Percentiles rank a stretch among this genome's conserved stretches.
Evolutionary conservation across 2,329 filamentous ascomycete species (phyloP).

Genomic region (Hysterium pulicare): DNA sequence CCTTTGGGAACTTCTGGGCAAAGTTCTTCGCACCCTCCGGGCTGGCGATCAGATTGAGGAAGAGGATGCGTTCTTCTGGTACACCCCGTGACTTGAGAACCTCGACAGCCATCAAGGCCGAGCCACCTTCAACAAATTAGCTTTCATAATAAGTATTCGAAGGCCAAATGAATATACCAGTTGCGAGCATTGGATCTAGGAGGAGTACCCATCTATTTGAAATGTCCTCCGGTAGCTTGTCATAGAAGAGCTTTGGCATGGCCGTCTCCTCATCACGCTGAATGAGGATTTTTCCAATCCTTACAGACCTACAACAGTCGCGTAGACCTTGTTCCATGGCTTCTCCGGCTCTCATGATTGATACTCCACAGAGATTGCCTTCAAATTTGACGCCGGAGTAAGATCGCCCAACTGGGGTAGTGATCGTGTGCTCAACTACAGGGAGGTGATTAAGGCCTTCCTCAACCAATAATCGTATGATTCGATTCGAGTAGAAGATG

Average conservation of each 20-base stretch:
- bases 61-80: slow-evolving; percentile 90
- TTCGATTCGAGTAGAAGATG: slow-evolving; percentile 98
- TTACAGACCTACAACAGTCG: slow-evolving; percentile 95
- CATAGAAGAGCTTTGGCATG: slow-evolving; percentile 91
- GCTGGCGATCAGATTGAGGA: slow-evolving; percentile 96
- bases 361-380: slow-evolving; percentile 97
- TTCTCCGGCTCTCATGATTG: slow-evolving; percentile 96
- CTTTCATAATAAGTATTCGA: slow-evolving; percentile 1
- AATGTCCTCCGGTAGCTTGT: slow-evolving; percentile 95
- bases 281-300: slow-evolving; percentile 97
- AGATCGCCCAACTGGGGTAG: slow-evolving; percentile 80
- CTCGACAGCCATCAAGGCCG: slow-evolving; percentile 94
- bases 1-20: slow-evolving; percentile 79
- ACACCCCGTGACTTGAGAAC: slow-evolving; percentile 87
- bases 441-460: slow-evolving; percentile 96
- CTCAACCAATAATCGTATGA: slow-evolving; percentile 93
- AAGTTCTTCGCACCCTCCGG: slow-evolving; percentile 89
- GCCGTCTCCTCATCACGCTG: slow-evolving; percentile 95
- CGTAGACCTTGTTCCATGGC: slow-evolving; percentile 97
- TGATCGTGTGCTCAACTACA: slow-evolving; percentile 82
- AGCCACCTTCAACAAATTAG: slow-evolving; percentile 62
- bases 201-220: slow-evolving; percentile 87
- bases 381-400: slow-evolving; percentile 94
- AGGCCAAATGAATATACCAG: slow-evolving; percentile 55
- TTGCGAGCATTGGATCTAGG: slow-evolving; percentile 98